phyloP scores from a whole-genome alignment of 208 protist species.

The Trypanosomatidae sp. region DNA sequence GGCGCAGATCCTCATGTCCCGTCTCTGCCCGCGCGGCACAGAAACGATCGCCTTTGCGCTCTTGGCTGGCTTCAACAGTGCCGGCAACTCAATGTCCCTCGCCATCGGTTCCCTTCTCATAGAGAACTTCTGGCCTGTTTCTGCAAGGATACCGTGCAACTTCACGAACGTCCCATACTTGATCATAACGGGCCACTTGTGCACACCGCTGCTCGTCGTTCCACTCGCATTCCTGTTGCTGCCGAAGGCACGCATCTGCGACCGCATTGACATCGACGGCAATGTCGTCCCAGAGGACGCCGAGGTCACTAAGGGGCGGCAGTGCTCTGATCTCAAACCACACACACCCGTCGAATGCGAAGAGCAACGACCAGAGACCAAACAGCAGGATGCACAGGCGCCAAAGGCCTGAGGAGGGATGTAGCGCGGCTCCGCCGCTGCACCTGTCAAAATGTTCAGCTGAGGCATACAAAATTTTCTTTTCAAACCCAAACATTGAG shows the following conservation, averaged over 20 bases:
- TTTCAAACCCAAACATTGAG: background rate
- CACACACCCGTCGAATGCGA: background rate
- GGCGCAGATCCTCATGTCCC: constrained; percentile 48
- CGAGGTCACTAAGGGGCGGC: constrained; percentile 1
- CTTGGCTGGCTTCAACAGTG: constrained; percentile 47
- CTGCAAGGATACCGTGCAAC: constrained; percentile 44
- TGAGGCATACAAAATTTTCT: background rate
- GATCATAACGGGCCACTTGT: constrained; percentile 62
- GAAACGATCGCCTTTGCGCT: constrained; percentile 61
- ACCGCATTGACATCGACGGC: constrained; percentile 41
- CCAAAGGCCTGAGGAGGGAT: background rate
- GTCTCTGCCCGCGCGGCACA: constrained; percentile 55
- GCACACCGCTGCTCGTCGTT: constrained; percentile 55
- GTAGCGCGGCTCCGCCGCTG: background rate
- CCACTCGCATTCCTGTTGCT: constrained; percentile 65
- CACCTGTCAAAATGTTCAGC: too few relatives aligned
- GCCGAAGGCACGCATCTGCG: constrained; percentile 50
- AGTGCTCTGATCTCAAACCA: background rate
- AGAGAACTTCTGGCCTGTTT: constrained; percentile 43
- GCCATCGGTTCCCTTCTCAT: constrained; percentile 54
- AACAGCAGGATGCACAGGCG: background rate
- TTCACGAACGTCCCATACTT: constrained; percentile 64
- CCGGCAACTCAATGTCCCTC: constrained; percentile 43
- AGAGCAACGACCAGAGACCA: background rate
- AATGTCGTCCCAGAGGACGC: constrained; percentile 35